Base-by-base conservation (phyloP, 2,329 filamentous ascomycete genomes). In the Parafenestella ontariensis region DNA sequence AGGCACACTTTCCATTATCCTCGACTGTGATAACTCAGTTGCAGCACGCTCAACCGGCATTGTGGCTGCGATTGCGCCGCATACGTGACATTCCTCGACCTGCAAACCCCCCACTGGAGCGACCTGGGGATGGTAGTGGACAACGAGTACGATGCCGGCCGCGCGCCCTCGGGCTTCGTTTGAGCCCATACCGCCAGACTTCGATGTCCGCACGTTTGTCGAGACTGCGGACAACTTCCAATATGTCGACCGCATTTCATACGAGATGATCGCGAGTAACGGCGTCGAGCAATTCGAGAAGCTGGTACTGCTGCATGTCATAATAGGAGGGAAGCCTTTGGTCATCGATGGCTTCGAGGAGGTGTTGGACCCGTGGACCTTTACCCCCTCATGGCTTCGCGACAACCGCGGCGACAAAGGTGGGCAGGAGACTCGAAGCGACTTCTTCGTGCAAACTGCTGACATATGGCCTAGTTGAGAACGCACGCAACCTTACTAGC, bases 311-410 rank as follows among this genome's bases (percentile, higher is more conserved):
- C 82, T 92, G 6, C 90, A 96, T 76, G 92, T 98, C 15, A 88
- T 97, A 46, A 82, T 89, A 44, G 89, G 88, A 23, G 95, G 95
- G 2, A 92, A 92, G 64, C 95, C 95, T 2, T 81, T 99, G 6
- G 90, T 98, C 10, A 89, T 99, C 49, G 92, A 96, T 69, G 92
- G 92, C 17, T 98, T 95, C 82, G 85, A 96, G 58, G 81, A 87
- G 31, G 82, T 85, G 26, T 78, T 97, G 37, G 90, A 95, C 46
- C 85, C 85, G 39, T 86, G 86, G 77, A 85, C 96, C 0, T 98
- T 98, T 75, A 91, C 87, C 37, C 81, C 83, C 6, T 82, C 87
- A 51, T 99, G 94, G 93, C 80, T 99, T 31, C 87, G 89, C 69
- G 82, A 86, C 49, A 90, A 89, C 29, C 87, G 91, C 71, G 88